Evolutionary conservation across 75 land plant genomes (phyloP), one percentile per base, ranked within the genome.

Genomic region (Sequoiadendron giganteum): DNA sequence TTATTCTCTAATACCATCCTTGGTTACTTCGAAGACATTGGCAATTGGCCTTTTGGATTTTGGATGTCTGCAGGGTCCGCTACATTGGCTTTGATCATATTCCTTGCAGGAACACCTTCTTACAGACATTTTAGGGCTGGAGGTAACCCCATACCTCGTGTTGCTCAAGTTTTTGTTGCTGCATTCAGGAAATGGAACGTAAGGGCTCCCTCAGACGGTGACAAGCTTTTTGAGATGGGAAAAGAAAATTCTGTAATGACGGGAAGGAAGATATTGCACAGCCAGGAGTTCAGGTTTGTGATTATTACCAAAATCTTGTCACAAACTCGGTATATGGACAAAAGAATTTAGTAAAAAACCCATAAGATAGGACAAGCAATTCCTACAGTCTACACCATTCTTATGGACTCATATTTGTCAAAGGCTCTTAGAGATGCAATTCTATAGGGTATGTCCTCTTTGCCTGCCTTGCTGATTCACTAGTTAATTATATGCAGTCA

Each of bases 201-300:
- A 15, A 70, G 70, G 73, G 65, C 93, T 28, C 91, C 95, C 5
- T 21, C 80, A 8, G 89, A 90, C 56, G 89, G 88, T 5, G 88
- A 84, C 14, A 88, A 79, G 18, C 91, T 96, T 32, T 88, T 82
- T 61, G 93, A 92, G 77, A 10, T 93, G 3, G 89, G 86, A 38
- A 94, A 92, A 56, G 85, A 86, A 15, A 90, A 91, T 47, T 94
- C 96, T 58, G 94, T 93, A 28, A 94, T 97, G 28, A 89, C 93
- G 34, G 98, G 98, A 32, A 81, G 97, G 49, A 95, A 94, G 89
- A 92, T 97, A 34, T 36, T 80, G 54, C 98, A 97, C 84, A 95
- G 92, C 43, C 77, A 95, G 30, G 87, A 90, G 5, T 90, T 93
- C 75, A 76, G 86, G 98, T 96, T 54, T 34, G 84, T 47, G 28